These are phyloP conservation scores for Cutaneotrichosporon spelunceum DNA, from an alignment of 1,284 basidiomycete species.

Conservation along the genomic window DNA sequence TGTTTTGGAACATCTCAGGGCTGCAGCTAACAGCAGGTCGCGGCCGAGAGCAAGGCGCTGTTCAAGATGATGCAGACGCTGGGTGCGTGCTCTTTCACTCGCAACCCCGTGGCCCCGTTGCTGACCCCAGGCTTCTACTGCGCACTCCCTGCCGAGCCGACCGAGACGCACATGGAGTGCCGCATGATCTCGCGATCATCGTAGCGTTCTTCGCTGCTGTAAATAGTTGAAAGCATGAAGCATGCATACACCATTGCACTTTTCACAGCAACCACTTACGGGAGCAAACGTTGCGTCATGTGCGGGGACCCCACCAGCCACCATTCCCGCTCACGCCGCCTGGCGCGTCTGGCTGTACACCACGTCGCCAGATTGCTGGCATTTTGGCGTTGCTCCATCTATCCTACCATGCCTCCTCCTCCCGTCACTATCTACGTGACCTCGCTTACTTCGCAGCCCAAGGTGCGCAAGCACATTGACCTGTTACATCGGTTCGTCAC, in stretches of 20 bases:
- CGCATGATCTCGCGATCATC: conserved; percentile 52
- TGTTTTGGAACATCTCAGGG: too few relatives aligned
- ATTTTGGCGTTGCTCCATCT: neutral
- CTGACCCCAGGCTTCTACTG: conserved; percentile 64
- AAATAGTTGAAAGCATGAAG: neutral
- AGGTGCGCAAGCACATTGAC: conserved; percentile 45
- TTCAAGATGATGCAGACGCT: conserved; percentile 69
- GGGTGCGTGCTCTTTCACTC: conserved; percentile 14
- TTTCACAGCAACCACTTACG: neutral
- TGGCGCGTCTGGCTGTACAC: neutral
- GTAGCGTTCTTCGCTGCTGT: conserved; percentile 42
- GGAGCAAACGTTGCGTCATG: neutral
- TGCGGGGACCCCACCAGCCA: neutral
- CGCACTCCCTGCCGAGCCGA: conserved; percentile 67
- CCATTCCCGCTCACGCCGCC: neutral
- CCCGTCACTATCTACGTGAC: conserved; percentile 40
- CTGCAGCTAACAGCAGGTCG: conserved; percentile 54
- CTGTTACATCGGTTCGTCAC: conserved; percentile 41
- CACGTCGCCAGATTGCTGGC: neutral
- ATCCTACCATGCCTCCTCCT: conserved; percentile 32
- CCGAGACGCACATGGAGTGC: conserved; percentile 70
- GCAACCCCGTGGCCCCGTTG: neutral
- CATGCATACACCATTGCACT: conserved; percentile 4
- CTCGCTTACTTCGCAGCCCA: conserved; percentile 41
- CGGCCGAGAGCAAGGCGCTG: conserved; percentile 64